Base-by-base conservation (phyloP, 192 early-diverging fungal species). In the Backusella parvicylindrica region DNA sequence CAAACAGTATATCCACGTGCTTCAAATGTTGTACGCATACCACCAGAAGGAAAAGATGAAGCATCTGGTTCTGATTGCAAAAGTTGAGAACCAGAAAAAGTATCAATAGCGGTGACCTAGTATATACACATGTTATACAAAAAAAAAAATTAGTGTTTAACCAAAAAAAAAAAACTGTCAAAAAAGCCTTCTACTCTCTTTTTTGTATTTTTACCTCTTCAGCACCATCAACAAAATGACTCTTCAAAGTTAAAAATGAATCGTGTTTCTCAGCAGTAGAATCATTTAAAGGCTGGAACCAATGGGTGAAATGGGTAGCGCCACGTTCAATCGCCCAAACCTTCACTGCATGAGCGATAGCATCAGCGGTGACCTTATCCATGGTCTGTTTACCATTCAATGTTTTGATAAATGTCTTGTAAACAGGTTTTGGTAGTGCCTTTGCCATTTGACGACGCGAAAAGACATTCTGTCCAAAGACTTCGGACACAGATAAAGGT, bases 231-330 rank as follows among this genome's bases (percentile, higher is more conserved):
- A 90, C 90, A 69, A 93, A 92, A 75, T 86, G 91, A 53, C 88
- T 91, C 83, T 94, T 93, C 37, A 99, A 84, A 31, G 92, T 91
- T 78, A 99, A 85, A 89, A 99, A 99, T 43, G 95, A 92, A 87
- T 99, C 97, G 86, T 99, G 97, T 90, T 99, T 99, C 88, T 98
- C 96, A 74, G 97, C 97, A 50, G 97, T 99, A 60, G 94, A 90
- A 67, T 92, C 97, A 6, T 96, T 99, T 89, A 97, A 95, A 76
- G 97, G 97, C 90, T 99, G 97, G 94, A 99, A 99, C 96, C 96
- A 98, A 86, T 99, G 97, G 49, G 96, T 98, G 81, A 96, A 99
- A 90, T 99, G 96, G 70, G 97, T 99, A 50, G 96, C 95, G 35
- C 97, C 97, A 80, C 94, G 92, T 82, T 97, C 93, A 94, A 96